These are phyloP conservation scores for Stagonosporopsis chrysanthemi DNA, from an alignment of 2,329 filamentous ascomycete species.

Conservation along the genomic window DNA sequence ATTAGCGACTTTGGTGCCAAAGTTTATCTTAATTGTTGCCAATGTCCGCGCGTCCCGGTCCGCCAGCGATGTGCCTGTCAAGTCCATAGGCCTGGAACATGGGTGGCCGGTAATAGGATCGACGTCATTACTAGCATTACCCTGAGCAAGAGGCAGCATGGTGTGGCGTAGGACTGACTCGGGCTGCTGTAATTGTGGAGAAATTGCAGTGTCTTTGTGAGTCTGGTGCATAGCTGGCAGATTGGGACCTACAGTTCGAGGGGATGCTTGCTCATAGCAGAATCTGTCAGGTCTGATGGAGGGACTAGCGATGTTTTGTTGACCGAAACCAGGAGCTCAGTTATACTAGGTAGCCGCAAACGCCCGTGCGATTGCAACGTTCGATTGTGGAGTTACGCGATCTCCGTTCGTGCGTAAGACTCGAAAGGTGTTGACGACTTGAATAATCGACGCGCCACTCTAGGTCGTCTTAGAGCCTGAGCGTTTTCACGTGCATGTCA, in stretches of 20 bases:
- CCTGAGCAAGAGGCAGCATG: neutral
- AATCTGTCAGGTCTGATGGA: neutral
- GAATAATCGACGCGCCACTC: neutral
- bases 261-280: neutral
- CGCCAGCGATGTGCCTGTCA: conserved; percentile 26
- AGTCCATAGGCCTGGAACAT: conserved; percentile 23
- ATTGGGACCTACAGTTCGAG: neutral
- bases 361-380: neutral
- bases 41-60: conserved; percentile 22
- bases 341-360: neutral
- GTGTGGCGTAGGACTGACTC: conserved; percentile 15
- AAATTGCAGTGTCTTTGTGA: conserved; percentile 3
- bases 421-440: neutral
- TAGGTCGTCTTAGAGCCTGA: neutral
- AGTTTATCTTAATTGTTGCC: neutral
- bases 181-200: neutral
- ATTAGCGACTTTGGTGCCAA: neutral
- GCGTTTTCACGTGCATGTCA: neutral
- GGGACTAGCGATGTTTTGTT: neutral
- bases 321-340: neutral
- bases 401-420: neutral
- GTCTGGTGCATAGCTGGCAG: neutral
- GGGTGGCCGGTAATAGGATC: conserved; percentile 12
- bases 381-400: neutral
- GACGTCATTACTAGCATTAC: neutral